A percentile compares a stretch with the other conserved stretches of the same genome.
Evolutionary conservation across 2,329 filamentous ascomycete genomes (phyloP).

Genomic region (Chaetomium olivaceum): DNA sequence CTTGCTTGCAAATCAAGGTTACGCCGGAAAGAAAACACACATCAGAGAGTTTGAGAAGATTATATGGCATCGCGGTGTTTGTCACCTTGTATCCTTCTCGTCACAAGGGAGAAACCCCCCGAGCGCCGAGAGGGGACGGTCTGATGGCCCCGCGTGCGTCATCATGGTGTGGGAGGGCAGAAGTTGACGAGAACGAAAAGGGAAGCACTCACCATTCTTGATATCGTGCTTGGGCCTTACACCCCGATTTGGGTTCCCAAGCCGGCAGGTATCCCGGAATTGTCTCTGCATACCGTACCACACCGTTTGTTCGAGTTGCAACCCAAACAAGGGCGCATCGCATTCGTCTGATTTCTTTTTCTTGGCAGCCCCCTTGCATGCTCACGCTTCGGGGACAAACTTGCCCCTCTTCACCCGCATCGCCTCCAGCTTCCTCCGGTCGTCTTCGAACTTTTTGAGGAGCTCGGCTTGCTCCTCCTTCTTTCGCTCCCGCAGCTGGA

Average conservation of each 20-base stretch:
- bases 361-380: not conserved
- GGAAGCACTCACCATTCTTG: constrained; percentile 25
- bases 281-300: not conserved
- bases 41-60: constrained; percentile 42
- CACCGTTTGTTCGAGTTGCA: constrained; percentile 4
- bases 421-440: constrained; percentile 68
- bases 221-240: not conserved
- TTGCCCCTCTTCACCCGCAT: constrained; percentile 68
- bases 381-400: constrained; percentile 54
- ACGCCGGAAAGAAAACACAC: constrained; percentile 10
- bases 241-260: not conserved
- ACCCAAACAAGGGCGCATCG: not conserved
- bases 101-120: constrained; percentile 35
- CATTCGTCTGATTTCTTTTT: not conserved
- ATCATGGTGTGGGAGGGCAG: constrained; percentile 34
- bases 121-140: constrained; percentile 30
- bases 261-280: not conserved
- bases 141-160: constrained; percentile 45
- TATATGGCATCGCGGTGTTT: constrained; percentile 47
- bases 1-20: not conserved
- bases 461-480: constrained; percentile 73
- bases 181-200: constrained; percentile 3
- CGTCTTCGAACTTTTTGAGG: constrained; percentile 72
- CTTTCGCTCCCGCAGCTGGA: constrained; percentile 77
- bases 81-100: constrained; percentile 45